Evolutionary conservation across 2,329 filamentous ascomycete genomes (phyloP).

Genomic region (Curvularia verruculosa): DNA sequence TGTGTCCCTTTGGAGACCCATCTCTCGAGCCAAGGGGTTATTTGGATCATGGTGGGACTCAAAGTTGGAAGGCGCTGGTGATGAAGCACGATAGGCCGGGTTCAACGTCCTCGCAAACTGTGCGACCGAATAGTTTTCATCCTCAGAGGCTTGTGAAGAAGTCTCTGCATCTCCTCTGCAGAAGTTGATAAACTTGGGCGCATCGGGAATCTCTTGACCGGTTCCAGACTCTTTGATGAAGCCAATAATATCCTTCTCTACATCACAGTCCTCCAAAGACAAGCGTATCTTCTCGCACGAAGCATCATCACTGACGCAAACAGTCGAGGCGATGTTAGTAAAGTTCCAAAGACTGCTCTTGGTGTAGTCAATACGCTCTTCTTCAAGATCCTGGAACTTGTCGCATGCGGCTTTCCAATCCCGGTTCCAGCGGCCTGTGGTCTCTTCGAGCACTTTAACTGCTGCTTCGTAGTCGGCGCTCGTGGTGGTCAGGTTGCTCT

Average conservation of each 20-base stretch:
- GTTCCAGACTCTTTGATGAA: conserved; percentile 93
- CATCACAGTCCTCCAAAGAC: conserved; percentile 92
- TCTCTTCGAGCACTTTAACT: conserved; percentile 92
- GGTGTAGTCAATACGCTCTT: conserved; percentile 94
- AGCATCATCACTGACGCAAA: conserved; percentile 95
- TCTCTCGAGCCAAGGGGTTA: conserved; percentile 71
- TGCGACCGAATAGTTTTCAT: conserved; percentile 90
- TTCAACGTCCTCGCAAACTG: conserved; percentile 97
- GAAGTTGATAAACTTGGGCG: conserved; percentile 98
- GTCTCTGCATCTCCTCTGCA: conserved; percentile 87
- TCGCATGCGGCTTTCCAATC: conserved; percentile 98
- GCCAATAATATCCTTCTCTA: conserved; percentile 87
- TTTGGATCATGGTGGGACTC: conserved; percentile 91
- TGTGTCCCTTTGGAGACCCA: conserved; percentile 61
- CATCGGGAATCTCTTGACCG: conserved; percentile 95
- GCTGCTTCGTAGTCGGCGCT: conserved; percentile 94
- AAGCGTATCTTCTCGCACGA: conserved; percentile 92
- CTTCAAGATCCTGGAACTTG: conserved; percentile 98
- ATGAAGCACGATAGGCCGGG: conserved; percentile 92
- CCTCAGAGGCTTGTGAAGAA: conserved; percentile 81
- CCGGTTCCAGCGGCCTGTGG: conserved; percentile 92
- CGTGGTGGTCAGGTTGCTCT: conserved; percentile 88
- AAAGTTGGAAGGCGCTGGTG: conserved; percentile 89
- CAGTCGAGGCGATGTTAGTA: conserved; percentile 94
- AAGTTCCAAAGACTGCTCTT: conserved; percentile 99